Evolutionary conservation across 768 basidiomycete species (phyloP).

Genomic region (Collybia nuda): DNA sequence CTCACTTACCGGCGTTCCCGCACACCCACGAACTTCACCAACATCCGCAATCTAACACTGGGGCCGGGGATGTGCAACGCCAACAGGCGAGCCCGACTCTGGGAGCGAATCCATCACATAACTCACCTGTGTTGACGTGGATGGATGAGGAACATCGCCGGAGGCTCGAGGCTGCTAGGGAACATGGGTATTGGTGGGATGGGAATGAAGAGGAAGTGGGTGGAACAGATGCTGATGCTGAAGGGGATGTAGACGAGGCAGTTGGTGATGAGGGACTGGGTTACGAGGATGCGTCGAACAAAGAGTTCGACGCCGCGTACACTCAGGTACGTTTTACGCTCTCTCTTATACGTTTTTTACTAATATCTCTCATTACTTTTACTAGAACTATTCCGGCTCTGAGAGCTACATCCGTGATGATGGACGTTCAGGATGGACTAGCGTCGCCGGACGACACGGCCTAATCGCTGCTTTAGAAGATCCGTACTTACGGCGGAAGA

Average conservation of each 20-base stretch:
- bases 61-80: too few relatives aligned
- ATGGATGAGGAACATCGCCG: constrained; percentile 9
- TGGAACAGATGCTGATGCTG: constrained; percentile 8
- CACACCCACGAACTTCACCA: too few relatives aligned
- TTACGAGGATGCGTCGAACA: constrained; percentile 17
- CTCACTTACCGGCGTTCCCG: too few relatives aligned
- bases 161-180: constrained; percentile 4
- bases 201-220: neutral
- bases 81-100: too few relatives aligned
- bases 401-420: neutral
- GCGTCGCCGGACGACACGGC: neutral
- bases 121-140: constrained; percentile 2
- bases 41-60: too few relatives aligned
- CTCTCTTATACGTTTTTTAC: neutral
- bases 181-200: constrained; percentile 13
- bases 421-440: constrained; percentile 1
- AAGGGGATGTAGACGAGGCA: constrained; percentile 7
- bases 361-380: neutral
- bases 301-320: constrained; percentile 20
- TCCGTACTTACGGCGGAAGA: neutral
- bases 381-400: neutral
- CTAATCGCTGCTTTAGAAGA: neutral
- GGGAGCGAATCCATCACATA: too few relatives aligned
- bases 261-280: constrained; percentile 21
- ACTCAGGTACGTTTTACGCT: constrained; percentile 20